Percentiles rank a stretch among this genome's conserved stretches.
Conservation (phyloP, 2,329 filamentous ascomycete genomes). For the Fusarium brevicatenulatum region DNA sequence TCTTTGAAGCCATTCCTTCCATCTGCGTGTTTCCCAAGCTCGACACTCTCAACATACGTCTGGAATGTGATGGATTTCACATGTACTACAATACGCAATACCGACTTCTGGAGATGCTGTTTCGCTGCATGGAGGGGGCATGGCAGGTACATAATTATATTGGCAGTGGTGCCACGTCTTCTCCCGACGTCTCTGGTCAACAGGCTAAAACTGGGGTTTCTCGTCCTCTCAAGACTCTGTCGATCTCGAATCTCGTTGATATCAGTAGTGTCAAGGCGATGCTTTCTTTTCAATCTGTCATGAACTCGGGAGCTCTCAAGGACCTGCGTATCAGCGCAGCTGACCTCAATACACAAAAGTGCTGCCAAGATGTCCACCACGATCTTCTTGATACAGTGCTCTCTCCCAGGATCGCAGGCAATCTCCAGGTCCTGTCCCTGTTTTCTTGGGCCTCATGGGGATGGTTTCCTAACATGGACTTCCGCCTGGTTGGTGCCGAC, state of each 20-base stretch:
- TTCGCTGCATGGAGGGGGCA: constrained; percentile 9
- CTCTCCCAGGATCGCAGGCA: constrained; percentile 12
- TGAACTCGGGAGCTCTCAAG: neutral
- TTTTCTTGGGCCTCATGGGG: constrained; percentile 51
- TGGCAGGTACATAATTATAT: neutral
- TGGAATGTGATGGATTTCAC: neutral
- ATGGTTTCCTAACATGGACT: constrained; percentile 52
- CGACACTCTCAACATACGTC: constrained; percentile 3
- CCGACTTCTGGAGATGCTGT: constrained; percentile 8
- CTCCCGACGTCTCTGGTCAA: neutral
- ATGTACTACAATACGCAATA: too few species aligned
- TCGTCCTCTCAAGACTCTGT: neutral
- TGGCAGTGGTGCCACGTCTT: neutral
- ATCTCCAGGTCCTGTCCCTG: constrained; percentile 51
- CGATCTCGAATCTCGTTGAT: constrained; percentile 6
- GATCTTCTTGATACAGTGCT: constrained; percentile 29
- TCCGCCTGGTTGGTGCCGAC: constrained; percentile 29
- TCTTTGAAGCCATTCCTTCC: constrained; percentile 4
- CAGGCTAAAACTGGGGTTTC: neutral
- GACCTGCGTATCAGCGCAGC: constrained; percentile 5
- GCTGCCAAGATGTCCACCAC: too few species aligned
- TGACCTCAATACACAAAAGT: too few species aligned
- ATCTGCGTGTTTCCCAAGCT: constrained; percentile 6
- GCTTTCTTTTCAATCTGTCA: neutral
- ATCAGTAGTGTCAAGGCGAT: neutral